A percentile compares a stretch with the other conserved stretches of the same genome.
phyloP scores from a whole-genome alignment of 2,329 filamentous ascomycete species.

The Pyrenophora teres region DNA sequence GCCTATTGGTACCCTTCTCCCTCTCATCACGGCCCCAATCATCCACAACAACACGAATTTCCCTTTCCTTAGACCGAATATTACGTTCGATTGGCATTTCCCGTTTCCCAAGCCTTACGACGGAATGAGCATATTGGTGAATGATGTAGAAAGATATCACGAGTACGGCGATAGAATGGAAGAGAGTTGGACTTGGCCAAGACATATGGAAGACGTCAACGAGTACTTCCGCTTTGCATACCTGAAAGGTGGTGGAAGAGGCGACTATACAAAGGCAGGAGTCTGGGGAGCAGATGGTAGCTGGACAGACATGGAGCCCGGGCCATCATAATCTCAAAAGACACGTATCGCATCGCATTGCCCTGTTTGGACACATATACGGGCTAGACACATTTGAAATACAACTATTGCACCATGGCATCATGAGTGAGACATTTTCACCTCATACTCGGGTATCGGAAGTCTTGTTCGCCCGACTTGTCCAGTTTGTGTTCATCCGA shows the following conservation, averaged over 20 bases:
- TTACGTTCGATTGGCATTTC: slow-evolving; percentile 65
- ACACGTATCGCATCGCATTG: background rate
- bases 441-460: too few relatives aligned
- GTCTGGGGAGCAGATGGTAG: slow-evolving; percentile 67
- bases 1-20: slow-evolving; percentile 64
- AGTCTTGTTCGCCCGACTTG: too few relatives aligned
- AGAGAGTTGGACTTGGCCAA: slow-evolving; percentile 63
- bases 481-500: too few relatives aligned
- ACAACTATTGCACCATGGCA: too few relatives aligned
- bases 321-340: slow-evolving; percentile 49
- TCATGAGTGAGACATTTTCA: background rate
- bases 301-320: slow-evolving; percentile 69
- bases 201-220: slow-evolving; percentile 54
- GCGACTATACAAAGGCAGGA: slow-evolving; percentile 77
- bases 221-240: slow-evolving; percentile 82
- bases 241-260: slow-evolving; percentile 66
- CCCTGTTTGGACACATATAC: background rate
- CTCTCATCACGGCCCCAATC: slow-evolving; percentile 45
- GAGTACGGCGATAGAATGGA: slow-evolving; percentile 61
- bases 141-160: slow-evolving; percentile 82
- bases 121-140: slow-evolving; percentile 79
- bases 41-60: slow-evolving; percentile 53
- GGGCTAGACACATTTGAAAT: too few relatives aligned
- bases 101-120: slow-evolving; percentile 62
- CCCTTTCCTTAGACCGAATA: slow-evolving; percentile 54